Evolutionary conservation across 2,329 filamentous ascomycete genomes (phyloP).

Genomic region (Apiospora hydei): DNA sequence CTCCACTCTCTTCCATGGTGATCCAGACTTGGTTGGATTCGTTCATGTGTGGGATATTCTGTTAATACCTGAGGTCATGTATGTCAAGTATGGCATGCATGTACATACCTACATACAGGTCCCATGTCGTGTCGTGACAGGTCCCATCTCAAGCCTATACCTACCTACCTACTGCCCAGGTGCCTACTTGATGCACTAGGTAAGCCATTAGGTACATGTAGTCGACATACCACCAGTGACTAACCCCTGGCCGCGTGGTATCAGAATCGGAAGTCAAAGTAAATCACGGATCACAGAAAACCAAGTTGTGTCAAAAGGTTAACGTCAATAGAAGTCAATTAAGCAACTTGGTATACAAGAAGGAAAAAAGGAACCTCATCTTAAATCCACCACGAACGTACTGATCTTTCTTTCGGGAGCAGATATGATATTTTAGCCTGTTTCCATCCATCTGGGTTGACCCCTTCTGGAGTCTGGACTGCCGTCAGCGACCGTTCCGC

Average conservation of each 20-base stretch:
- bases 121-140: conserved; percentile 6
- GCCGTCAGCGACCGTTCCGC: background rate
- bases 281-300: background rate
- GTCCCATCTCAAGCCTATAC: background rate
- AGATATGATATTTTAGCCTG: background rate
- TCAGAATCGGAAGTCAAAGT: too few species aligned
- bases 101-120: too few species aligned
- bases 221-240: background rate
- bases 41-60: background rate
- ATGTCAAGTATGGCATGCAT: background rate
- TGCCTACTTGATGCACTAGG: too few species aligned
- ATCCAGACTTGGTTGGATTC: conserved; percentile 6
- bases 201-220: too few species aligned
- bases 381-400: background rate
- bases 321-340: background rate
- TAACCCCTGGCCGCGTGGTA: background rate
- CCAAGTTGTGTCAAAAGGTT: background rate
- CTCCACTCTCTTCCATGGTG: background rate
- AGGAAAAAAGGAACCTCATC: background rate
- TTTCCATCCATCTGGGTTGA: background rate
- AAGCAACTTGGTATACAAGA: background rate
- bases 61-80: background rate
- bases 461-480: background rate
- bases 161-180: too few species aligned
- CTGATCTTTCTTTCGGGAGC: background rate